Base-by-base conservation (phyloP, 805 yeast species). In the Starmerella apis region DNA sequence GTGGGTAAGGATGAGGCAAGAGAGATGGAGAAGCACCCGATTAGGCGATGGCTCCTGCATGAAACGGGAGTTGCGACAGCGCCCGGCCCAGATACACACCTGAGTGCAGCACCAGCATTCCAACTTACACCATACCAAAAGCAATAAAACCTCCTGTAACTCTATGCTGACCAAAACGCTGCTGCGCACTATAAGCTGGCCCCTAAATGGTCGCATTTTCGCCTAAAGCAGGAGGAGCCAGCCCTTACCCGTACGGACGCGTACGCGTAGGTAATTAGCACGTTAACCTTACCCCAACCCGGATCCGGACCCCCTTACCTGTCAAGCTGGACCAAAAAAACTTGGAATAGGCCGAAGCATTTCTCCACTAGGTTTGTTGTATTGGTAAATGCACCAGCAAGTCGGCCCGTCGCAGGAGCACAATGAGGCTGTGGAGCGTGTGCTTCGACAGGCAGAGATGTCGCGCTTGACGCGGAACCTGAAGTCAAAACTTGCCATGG, bases 401-500 rank as follows among this genome's bases (percentile, higher is more conserved):
- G 35, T 41, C 16, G 39, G 45, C 14, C 20, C 43, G 9, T 32
- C 37, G 19, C 47, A 36, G 22, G 22, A 27, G 10, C 25, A 50
- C 16, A 46, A 46, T 11, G 59, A 51, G 14, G 62, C 67, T 1
- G 67, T 59, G 9, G 65, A 67, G 48, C 67, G 68, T 38, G 69
- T 70, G 19, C 63, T 70, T 35, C 62, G 66, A 24, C 63, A 73
- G 32, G 73, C 73, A 0, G 70, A 69, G 52, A 67, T 70, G 46
- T 64, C 72, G 23, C 56, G 71, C 25, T 60, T 71, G 42, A 66
- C 74, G 13, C 60, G 71, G 31, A 67, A 65, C 51, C 63, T 70
- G 48, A 71, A 71, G 52, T 65, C 67, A 37, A 58, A 73, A 35
- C 64, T 70, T 14, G 71, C 70, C 20, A 57, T 66, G 44, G 74